Base-by-base conservation (phyloP, 352 stramenopile species). In the Pythium aquatile region DNA sequence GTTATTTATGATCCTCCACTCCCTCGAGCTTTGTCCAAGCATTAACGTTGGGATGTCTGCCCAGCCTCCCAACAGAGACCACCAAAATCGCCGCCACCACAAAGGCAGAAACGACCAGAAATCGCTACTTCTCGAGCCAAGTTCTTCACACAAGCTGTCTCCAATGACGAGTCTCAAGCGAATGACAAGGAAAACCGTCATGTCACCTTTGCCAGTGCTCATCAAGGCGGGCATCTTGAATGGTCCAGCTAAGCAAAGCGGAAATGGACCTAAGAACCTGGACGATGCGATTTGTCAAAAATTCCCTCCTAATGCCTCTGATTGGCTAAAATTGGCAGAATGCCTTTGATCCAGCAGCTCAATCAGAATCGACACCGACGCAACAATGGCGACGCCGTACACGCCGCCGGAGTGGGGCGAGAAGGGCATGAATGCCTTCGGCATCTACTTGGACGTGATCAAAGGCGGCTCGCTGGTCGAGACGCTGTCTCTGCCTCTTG, bases 401-500 rank as follows among this genome's bases (percentile, higher is more conserved):
- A 59, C 44, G 55, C 76, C 79, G 17, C 83, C 83, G 0, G 71
- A 75, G 9, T 92, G 83, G 83, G 80, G 72, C 20, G 11, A 39
- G 1, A 54, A 69, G 32, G 83, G 81, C 26, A 40, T 53, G 61
- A 92, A 92, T 58, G 68, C 56, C 28, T 81, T 83, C 56, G 66
- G 61, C 8, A 71, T 92, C 55, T 88, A 63, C n/a, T 46, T 91
- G 56, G 84, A 93, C 29, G 82, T 88, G 33, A 85, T 91, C 63
- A 91, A 91, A 58, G 59, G 68, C 44, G 84, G 82, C 49, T 60
- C 85, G 24, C 63, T 90, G 24, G 53, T 89, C 14, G 79, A 91
- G 37, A 74, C 49, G 13, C 20, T 90, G 17, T 16, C 32, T 17
- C 65, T 93, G 32, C 71, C 78, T 24, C 32, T 74, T 2, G 61